Base-by-base conservation (phyloP, 495 filamentous ascomycete species). In the Monascus purpureus region DNA sequence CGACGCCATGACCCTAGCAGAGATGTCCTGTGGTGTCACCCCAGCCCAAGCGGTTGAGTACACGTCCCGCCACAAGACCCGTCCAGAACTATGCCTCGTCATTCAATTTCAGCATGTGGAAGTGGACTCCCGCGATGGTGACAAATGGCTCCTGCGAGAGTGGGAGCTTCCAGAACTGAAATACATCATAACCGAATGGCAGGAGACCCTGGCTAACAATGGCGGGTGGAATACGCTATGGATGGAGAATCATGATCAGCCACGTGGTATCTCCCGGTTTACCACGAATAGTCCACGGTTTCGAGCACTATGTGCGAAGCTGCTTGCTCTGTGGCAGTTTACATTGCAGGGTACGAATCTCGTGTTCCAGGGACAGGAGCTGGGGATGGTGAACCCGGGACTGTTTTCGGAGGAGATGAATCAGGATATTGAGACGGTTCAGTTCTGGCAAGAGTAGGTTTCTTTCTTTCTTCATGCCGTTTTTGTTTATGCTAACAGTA, bases 301-400 rank as follows among this genome's bases (percentile, higher is more conserved):
- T 15, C 53, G 68, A 23, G 46, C 45, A 12, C 24, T 47, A 1
- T 50, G 52, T 13, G 66, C 65, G 0, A 78, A 77, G 46, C 49
- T 72, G 38, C 45, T 78, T 16, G 63, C 65, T 0, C 41, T 74
- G 20, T 55, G 69, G 57, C 51, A 68, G 39, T 49, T 52, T 19
- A 53, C 67, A 1, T 37, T 75, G 31, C 65, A 59, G 1, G 75
- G 75, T 2, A 79, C 73, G 0, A 47, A 75, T 11, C 75, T 73
- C 49, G 38, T 77, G 13, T 78, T 73, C 38, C 72, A 80, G 38
- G 75, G 75, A 1, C 70, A 80, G 38, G 75, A 80, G 35, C 52
- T 80, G 27, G 75, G 73, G 4, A 76, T 80, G 72, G 60, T 61
- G 28, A 78, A 80, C 38, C 72, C 76, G 0, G 35, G 40, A 12